A percentile compares a stretch with the other conserved stretches of the same genome.
Conservation (phyloP, 2,329 filamentous ascomycete genomes). For the Claviceps sp. region DNA sequence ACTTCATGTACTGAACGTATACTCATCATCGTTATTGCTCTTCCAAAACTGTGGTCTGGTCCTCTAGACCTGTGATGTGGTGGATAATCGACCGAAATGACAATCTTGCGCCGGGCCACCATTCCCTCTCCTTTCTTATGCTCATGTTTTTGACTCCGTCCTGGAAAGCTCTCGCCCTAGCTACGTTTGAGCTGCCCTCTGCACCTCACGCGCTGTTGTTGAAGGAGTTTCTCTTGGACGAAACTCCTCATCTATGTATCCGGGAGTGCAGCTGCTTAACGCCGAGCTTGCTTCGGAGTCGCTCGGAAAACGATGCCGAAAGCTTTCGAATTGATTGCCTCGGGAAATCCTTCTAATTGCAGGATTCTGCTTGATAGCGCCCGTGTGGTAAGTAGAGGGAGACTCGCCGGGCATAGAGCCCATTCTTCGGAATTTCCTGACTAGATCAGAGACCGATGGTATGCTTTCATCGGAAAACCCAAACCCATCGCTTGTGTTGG, state of each 20-base stretch:
- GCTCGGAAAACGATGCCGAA: constrained; percentile 6
- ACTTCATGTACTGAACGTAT: constrained; percentile 8
- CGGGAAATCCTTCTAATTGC: constrained; percentile 4
- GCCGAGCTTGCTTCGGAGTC: constrained; percentile 3
- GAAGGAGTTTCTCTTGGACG: neutral
- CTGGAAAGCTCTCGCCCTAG: neutral
- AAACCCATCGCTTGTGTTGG: neutral
- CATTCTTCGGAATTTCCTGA: constrained; percentile 13
- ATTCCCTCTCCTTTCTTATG: neutral
- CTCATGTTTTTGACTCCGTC: neutral
- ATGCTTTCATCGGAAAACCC: constrained; percentile 4
- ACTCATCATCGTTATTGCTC: constrained; percentile 6
- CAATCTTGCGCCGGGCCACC: neutral
- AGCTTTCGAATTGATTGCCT: constrained; percentile 3
- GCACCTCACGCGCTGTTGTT: neutral
- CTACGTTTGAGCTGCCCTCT: neutral
- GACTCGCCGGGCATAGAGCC: constrained; percentile 5
- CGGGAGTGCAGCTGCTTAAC: neutral
- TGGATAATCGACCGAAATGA: neutral
- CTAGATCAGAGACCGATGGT: constrained; percentile 14
- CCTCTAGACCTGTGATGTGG: neutral
- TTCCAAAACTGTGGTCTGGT: constrained; percentile 4
- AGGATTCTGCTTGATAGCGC: neutral
- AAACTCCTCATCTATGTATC: neutral
- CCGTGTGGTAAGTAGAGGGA: neutral